These are phyloP conservation scores for Tolypocladium amazonense DNA, from an alignment of 2,329 filamentous ascomycete genomes.

Conservation along the genomic window DNA sequence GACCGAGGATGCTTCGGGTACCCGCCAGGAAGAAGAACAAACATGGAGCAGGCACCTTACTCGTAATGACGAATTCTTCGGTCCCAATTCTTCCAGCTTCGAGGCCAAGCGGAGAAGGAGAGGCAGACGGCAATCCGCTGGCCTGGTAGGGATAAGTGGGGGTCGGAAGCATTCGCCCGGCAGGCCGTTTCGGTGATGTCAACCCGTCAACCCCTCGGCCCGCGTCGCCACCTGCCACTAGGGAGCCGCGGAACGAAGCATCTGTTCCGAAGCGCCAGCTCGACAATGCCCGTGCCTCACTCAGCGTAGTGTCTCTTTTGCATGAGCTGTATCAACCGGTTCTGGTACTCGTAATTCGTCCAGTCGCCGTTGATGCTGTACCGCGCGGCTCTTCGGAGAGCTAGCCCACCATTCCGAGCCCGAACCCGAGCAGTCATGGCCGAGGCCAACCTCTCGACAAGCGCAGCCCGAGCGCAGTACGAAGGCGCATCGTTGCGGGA, in stretches of 20 bases:
- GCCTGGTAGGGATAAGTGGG: background rate
- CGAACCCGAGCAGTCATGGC: conserved; percentile 18
- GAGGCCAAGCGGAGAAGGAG: no score
- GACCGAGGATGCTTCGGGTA: no score
- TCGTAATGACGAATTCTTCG: no score
- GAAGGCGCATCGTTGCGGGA: conserved; percentile 34
- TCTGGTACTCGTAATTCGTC: background rate
- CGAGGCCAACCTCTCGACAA: conserved; percentile 17
- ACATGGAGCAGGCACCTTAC: no score
- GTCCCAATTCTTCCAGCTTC: no score
- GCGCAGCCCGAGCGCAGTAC: conserved; percentile 5
- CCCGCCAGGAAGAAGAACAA: no score
- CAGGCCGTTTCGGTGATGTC: background rate
- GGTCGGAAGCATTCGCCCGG: background rate
- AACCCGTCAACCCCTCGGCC: background rate
- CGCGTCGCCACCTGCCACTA: background rate
- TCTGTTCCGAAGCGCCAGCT: background rate
- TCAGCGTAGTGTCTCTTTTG: background rate
- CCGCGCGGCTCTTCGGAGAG: conserved; percentile 18
- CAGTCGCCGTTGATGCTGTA: conserved; percentile 22
- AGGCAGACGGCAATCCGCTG: no score
- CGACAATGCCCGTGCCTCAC: background rate
- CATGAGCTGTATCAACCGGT: background rate
- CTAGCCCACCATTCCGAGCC: conserved; percentile 16
- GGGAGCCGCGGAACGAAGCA: background rate